Conservation (phyloP, 306 rosid species). For the Inga oerstediana region DNA sequence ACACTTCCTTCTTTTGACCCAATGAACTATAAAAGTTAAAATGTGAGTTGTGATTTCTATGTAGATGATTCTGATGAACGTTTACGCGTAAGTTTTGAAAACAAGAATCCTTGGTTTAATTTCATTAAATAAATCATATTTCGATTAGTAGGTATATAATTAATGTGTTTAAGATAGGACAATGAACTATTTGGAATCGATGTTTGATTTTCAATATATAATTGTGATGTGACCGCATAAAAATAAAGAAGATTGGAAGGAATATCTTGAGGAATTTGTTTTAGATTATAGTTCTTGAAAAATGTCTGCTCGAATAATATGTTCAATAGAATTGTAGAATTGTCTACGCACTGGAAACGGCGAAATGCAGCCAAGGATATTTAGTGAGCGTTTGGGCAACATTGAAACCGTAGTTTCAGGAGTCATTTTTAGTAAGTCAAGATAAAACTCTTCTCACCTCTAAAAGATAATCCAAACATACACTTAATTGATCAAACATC, state of each 20-base stretch:
- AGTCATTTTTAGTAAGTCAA: no score
- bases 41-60: background rate
- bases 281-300: background rate
- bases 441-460: no score
- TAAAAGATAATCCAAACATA: no score
- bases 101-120: background rate
- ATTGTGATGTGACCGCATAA: background rate
- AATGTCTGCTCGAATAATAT: background rate
- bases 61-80: background rate
- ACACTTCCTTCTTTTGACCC: background rate
- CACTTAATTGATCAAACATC: no score
- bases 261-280: background rate
- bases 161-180: background rate
- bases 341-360: background rate
- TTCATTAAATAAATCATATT: background rate
- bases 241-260: background rate
- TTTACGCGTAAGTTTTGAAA: background rate
- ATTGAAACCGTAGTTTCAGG: no score
- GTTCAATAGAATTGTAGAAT: background rate
- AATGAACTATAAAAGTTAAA: background rate
- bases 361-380: no score
- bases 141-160: background rate
- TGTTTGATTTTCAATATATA: background rate
- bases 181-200: background rate
- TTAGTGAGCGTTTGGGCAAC: no score